These are phyloP conservation scores for Lecanicillium sp. DNA, from an alignment of 2,329 filamentous ascomycete genomes.

Conservation along the genomic window DNA sequence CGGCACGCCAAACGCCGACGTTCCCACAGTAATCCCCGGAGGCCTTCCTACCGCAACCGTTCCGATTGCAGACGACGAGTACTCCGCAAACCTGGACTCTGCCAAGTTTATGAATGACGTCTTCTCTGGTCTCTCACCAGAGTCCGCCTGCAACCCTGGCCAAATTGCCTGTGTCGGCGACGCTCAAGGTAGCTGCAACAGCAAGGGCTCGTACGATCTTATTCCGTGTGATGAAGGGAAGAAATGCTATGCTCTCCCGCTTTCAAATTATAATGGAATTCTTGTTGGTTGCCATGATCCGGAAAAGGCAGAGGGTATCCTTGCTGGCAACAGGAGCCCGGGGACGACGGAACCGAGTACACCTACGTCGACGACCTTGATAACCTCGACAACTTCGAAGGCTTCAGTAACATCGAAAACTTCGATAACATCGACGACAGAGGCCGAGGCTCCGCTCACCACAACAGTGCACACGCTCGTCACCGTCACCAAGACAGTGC, in stretches of 20 bases:
- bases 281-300: slow-evolving; percentile 38
- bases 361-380: background rate
- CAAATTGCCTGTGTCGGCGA: slow-evolving; percentile 20
- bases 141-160: slow-evolving; percentile 35
- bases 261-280: slow-evolving; percentile 38
- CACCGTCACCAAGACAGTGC: slow-evolving; percentile 16
- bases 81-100: slow-evolving; percentile 35
- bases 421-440: background rate
- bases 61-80: slow-evolving; percentile 31
- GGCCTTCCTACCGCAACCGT: slow-evolving; percentile 27
- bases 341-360: background rate
- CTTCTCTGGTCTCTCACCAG: slow-evolving; percentile 33
- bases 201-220: slow-evolving; percentile 32
- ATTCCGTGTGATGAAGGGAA: slow-evolving; percentile 24
- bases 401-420: too few species aligned
- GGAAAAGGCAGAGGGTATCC: slow-evolving; percentile 29
- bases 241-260: slow-evolving; percentile 46
- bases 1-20: slow-evolving; percentile 23
- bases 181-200: slow-evolving; percentile 25
- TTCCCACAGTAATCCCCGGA: slow-evolving; percentile 33
- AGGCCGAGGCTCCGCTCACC: background rate
- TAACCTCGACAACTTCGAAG: too few species aligned
- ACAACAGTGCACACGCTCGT: slow-evolving; percentile 13
- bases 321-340: slow-evolving; percentile 21
- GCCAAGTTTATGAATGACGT: slow-evolving; percentile 38